Evolutionary conservation across 1,139 yeast species (phyloP).

Genomic region (Geotrichum fermentans): DNA sequence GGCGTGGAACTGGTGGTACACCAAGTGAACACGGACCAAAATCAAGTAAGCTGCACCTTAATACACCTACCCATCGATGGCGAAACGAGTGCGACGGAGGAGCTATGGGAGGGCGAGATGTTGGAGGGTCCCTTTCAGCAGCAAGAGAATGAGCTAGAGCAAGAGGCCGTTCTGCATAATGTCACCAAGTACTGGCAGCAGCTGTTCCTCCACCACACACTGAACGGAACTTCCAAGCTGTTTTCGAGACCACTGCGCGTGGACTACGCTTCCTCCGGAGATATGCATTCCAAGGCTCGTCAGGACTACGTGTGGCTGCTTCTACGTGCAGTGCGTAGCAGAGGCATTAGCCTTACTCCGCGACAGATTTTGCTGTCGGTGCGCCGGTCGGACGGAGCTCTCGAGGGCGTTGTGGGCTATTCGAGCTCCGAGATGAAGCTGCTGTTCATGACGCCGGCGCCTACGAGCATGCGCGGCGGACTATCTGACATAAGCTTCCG

Average conservation of each 20-base stretch:
- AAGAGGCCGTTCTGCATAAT: background rate
- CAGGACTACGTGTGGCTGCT: constrained; percentile 16
- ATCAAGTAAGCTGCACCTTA: constrained; percentile 7
- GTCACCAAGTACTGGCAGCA: constrained; percentile 14
- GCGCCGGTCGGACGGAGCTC: constrained; percentile 10
- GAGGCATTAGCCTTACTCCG: too few species aligned
- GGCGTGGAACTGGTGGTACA: constrained; percentile 1
- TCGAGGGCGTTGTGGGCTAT: constrained; percentile 13
- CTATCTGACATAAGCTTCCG: constrained; percentile 10
- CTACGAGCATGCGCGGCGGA: constrained; percentile 8
- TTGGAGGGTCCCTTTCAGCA: constrained; percentile 8
- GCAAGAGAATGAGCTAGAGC: background rate
- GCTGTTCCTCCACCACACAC: constrained; percentile 12
- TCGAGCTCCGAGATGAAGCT: constrained; percentile 3
- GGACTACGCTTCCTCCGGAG: constrained; percentile 8
- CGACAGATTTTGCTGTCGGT: constrained; percentile 12
- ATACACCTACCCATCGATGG: background rate
- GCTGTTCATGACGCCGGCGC: constrained; percentile 5
- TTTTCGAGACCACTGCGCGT: background rate
- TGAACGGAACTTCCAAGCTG: constrained; percentile 6
- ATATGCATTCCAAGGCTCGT: constrained; percentile 8
- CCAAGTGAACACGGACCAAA: constrained; percentile 4
- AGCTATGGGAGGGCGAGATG: constrained; percentile 17
- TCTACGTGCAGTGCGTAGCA: constrained; percentile 3
- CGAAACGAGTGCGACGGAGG: background rate